Evolutionary conservation across 2,329 filamentous ascomycete species (phyloP), one percentile per base, ranked within the genome.

Genomic region (Colletotrichum noveboracense): DNA sequence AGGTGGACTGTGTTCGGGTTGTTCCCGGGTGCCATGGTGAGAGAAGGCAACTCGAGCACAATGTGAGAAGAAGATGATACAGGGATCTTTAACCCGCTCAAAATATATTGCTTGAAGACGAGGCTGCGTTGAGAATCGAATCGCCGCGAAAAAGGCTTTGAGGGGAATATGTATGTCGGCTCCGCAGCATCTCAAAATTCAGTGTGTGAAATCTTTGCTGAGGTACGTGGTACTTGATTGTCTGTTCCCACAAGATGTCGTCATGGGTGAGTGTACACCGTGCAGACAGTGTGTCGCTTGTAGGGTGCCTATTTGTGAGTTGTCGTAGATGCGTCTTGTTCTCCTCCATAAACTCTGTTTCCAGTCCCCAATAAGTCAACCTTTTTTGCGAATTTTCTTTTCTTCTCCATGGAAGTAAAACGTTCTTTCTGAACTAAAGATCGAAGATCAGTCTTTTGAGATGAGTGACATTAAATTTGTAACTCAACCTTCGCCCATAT

Each of bases 1-100:
- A 85, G 79, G 55, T 82, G 84, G 21, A 85, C 75, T 1, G 81
- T 85, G 34, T 79, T 79, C 13, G 73, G 78, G 62, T 73, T 62
- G 16, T 43, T 64, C 55, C 61, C 66, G 32, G 58, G 14, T 21
- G 30, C 58, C 58, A 62, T 62, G 30, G 0, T 62, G 58, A 24
- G n/a, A 13, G 3, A 7, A 21, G 4, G 2, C 3, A 52, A 21
- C n/a, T 52, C n/a, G n/a, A 21, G 10, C 43, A 1, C n/a, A 5
- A 52, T 7, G 0, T 1, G 1, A 21, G 1, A 13, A 48, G n/a
- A 52, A 21, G 3, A 13, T 1, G 1, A 21, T 21, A 13, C n/a
- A 13, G 10, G 43, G 18, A 21, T 6, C 38, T 48, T 12, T 48
- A 6, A 48, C 4, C 10, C 43, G 6, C n/a, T 4, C 43, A 48